Evolutionary conservation across 2,329 filamentous ascomycete species (phyloP).

Genomic region (Colletotrichum neosansevieriae): DNA sequence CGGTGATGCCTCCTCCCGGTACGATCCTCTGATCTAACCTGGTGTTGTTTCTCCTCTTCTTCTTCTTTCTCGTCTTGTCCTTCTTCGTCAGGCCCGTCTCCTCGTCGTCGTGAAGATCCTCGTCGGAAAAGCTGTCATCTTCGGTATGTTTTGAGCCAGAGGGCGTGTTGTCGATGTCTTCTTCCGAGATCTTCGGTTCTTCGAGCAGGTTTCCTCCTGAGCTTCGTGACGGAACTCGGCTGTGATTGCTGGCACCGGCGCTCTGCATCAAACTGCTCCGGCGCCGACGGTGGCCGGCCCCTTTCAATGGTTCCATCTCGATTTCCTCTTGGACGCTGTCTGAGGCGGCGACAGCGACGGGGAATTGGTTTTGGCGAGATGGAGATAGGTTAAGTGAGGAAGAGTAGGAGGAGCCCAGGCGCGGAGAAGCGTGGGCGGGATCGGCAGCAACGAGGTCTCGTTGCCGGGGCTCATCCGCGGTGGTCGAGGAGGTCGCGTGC

Average conservation of each 20-base stretch:
- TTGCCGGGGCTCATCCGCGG: slow-evolving; percentile 28
- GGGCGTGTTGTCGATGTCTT: slow-evolving; percentile 45
- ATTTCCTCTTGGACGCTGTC: slow-evolving; percentile 53
- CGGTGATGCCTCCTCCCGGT: slow-evolving; percentile 69
- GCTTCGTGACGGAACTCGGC: slow-evolving; percentile 46
- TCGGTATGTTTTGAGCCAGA: slow-evolving; percentile 49
- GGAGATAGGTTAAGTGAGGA: slow-evolving; percentile 10
- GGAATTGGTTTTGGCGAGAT: background rate
- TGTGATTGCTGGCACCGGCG: slow-evolving; percentile 43
- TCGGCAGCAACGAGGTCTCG: slow-evolving; percentile 16
- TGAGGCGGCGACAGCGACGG: slow-evolving; percentile 35
- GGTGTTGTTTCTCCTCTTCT: slow-evolving; percentile 75
- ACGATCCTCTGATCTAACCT: slow-evolving; percentile 77
- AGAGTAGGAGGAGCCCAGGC: slow-evolving; percentile 21
- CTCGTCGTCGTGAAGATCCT: slow-evolving; percentile 85
- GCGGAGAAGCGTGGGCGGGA: slow-evolving; percentile 28
- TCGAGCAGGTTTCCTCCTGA: slow-evolving; percentile 49
- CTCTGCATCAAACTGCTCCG: slow-evolving; percentile 66
- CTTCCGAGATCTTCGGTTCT: slow-evolving; percentile 62
- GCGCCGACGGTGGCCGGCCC: slow-evolving; percentile 65
- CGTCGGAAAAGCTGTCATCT: slow-evolving; percentile 74
- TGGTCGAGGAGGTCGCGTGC: slow-evolving; percentile 35
- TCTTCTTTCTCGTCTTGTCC: slow-evolving; percentile 76
- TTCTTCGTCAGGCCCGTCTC: slow-evolving; percentile 86
- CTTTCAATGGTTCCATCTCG: slow-evolving; percentile 67